phyloP scores from a whole-genome alignment of 768 basidiomycete species.

The Podaxis sp. region DNA sequence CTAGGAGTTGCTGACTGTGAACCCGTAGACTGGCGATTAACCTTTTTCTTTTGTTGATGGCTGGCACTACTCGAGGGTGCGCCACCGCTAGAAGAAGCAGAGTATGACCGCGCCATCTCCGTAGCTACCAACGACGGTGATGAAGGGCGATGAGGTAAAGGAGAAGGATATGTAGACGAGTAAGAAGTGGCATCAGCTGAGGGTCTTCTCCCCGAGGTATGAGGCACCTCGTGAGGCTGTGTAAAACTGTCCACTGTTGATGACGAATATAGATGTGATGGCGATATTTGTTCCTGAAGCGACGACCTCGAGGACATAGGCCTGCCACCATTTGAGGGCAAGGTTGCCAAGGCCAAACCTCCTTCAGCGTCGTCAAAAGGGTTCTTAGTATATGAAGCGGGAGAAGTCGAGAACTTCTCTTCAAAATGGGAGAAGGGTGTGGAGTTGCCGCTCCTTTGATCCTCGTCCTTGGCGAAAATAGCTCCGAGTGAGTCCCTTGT shows the following conservation, averaged over 20 bases:
- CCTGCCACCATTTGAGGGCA: slow-evolving; percentile 20
- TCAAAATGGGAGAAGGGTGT: slow-evolving; percentile 8
- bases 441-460: slow-evolving; percentile 12
- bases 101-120: slow-evolving; percentile 8
- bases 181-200: slow-evolving; percentile 26
- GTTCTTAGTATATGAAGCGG: slow-evolving; percentile 11
- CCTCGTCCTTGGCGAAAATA: slow-evolving; percentile 24
- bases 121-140: not conserved
- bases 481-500: slow-evolving; percentile 24
- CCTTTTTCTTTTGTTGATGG: slow-evolving; percentile 19
- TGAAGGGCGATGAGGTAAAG: slow-evolving; percentile 8
- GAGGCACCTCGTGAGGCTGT: not conserved
- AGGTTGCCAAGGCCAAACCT: slow-evolving; percentile 21
- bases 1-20: slow-evolving; percentile 20
- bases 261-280: not conserved
- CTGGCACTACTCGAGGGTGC: not conserved
- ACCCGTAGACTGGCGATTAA: slow-evolving; percentile 26
- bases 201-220: slow-evolving; percentile 14
- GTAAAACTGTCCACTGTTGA: not conserved
- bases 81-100: slow-evolving; percentile 12
- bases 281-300: not conserved
- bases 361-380: slow-evolving; percentile 22
- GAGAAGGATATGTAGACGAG: slow-evolving; percentile 21
- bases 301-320: slow-evolving; percentile 18
- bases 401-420: slow-evolving; percentile 20